Conservation (phyloP, 2,329 filamentous ascomycete species). For the Myriangium duriaei region DNA sequence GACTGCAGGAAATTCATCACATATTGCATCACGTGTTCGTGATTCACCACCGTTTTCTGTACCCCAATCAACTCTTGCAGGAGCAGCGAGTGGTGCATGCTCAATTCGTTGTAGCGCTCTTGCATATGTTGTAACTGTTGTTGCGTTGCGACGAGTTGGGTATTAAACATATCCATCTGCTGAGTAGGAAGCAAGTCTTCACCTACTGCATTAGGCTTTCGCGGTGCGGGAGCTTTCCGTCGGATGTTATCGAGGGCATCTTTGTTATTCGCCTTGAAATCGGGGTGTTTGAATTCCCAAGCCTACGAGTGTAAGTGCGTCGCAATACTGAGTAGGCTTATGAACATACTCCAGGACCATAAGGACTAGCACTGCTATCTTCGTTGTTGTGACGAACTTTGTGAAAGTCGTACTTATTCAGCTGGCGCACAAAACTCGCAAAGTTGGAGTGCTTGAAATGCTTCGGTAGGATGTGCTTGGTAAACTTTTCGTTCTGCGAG, state of each 20-base stretch:
- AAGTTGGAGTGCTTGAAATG: conserved; percentile 99
- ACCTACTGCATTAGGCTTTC: conserved; percentile 53
- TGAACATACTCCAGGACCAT: conserved; percentile 60
- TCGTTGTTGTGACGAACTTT: conserved; percentile 90
- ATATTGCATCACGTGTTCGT: conserved; percentile 58
- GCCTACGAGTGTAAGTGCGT: conserved; percentile 44
- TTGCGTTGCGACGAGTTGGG: conserved; percentile 78
- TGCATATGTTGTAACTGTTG: conserved; percentile 83
- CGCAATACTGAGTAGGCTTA: conserved; percentile 25
- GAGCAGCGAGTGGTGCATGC: conserved; percentile 51
- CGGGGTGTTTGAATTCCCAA: conserved; percentile 96
- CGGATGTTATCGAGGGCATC: conserved; percentile 94
- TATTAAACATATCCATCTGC: conserved; percentile 79
- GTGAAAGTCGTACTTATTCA: conserved; percentile 98
- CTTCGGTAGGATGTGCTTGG: conserved; percentile 89
- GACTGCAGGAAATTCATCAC: conserved; percentile 56
- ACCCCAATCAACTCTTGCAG: conserved; percentile 51
- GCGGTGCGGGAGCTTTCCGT: conserved; percentile 81
- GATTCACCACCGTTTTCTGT: conserved; percentile 59
- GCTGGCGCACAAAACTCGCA: conserved; percentile 85
- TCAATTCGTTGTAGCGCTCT: conserved; percentile 70
- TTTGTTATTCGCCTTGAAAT: conserved; percentile 91
- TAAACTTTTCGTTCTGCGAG: conserved; percentile 87
- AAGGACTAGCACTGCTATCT: conserved; percentile 68
- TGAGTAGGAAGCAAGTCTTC: conserved; percentile 71